A percentile compares a stretch with the other conserved stretches of the same genome.
Conservation (phyloP, 2,329 filamentous ascomycete species). For the Rhynchosporium graminicola region DNA sequence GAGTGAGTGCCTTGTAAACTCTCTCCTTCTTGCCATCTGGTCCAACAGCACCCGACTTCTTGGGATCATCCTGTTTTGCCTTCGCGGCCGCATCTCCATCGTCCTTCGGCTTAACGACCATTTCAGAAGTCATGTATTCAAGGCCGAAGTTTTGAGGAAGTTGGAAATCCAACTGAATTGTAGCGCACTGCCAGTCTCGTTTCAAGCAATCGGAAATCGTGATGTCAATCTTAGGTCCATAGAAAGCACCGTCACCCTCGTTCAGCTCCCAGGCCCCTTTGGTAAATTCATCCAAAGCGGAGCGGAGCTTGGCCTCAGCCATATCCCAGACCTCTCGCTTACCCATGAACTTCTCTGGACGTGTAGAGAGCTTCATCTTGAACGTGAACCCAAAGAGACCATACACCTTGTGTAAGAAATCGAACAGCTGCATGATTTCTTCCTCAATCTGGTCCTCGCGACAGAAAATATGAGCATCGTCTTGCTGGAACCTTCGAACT, state of each 20-base stretch:
- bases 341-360: slow-evolving; percentile 85
- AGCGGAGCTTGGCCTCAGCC: slow-evolving; percentile 78
- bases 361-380: slow-evolving; percentile 91
- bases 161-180: slow-evolving; percentile 93
- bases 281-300: slow-evolving; percentile 78
- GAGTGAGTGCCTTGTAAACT: slow-evolving; percentile 54
- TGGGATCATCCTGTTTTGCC: slow-evolving; percentile 43
- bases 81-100: slow-evolving; percentile 42
- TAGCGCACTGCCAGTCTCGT: slow-evolving; percentile 86
- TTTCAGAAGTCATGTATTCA: slow-evolving; percentile 77
- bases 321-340: slow-evolving; percentile 84
- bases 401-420: slow-evolving; percentile 80
- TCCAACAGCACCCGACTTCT: slow-evolving; percentile 44
- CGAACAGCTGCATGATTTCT: slow-evolving; percentile 82
- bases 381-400: slow-evolving; percentile 86
- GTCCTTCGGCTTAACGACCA: slow-evolving; percentile 47
- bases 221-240: slow-evolving; percentile 98
- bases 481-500: slow-evolving; percentile 92
- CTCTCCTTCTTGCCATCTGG: slow-evolving; percentile 46
- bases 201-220: slow-evolving; percentile 86
- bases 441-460: slow-evolving; percentile 71
- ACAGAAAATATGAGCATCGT: slow-evolving; percentile 97
- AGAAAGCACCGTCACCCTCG: slow-evolving; percentile 94
- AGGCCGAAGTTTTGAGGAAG: slow-evolving; percentile 83
- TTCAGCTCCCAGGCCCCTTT: slow-evolving; percentile 80